A percentile compares a stretch with the other conserved stretches of the same genome.
phyloP scores from a whole-genome alignment of 257 asterid species.

The Solanum corneliomulleri region DNA sequence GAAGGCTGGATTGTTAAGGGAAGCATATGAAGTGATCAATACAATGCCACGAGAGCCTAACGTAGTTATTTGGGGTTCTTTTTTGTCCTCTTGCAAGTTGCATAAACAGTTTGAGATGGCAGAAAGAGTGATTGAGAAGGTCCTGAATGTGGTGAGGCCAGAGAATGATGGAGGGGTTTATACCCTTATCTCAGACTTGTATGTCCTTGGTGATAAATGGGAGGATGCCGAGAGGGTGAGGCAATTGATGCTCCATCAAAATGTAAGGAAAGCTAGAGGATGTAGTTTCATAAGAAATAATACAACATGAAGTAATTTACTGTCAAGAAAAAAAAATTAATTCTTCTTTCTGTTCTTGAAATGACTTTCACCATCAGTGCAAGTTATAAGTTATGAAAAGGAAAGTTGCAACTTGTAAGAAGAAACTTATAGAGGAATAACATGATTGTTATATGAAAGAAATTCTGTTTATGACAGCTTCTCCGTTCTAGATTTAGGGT shows the following conservation, averaged over 20 bases:
- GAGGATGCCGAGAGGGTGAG: slow-evolving; percentile 46
- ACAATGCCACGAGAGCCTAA: slow-evolving; percentile 49
- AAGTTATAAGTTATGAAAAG: not conserved
- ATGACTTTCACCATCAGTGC: not conserved
- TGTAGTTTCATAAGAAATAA: slow-evolving; percentile 29
- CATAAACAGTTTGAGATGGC: slow-evolving; percentile 49
- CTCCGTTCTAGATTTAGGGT: not conserved
- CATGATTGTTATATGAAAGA: not conserved
- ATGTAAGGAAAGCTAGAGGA: slow-evolving; percentile 48
- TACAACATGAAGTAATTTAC: not conserved
- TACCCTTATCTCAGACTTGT: slow-evolving; percentile 41
- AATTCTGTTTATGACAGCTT: not conserved
- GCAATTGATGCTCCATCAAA: slow-evolving; percentile 28
- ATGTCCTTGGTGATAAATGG: slow-evolving; percentile 35
- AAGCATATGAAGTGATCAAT: slow-evolving; percentile 42
- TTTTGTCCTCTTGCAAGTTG: slow-evolving; percentile 48
- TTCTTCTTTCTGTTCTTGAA: not conserved
- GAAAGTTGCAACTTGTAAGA: not conserved
- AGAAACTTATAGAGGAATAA: not conserved
- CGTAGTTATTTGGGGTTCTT: slow-evolving; percentile 59
- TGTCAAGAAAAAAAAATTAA: not conserved
- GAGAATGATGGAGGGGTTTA: slow-evolving; percentile 57
- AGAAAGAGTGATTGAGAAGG: slow-evolving; percentile 38
- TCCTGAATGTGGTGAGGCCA: slow-evolving; percentile 37
- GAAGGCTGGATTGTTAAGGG: slow-evolving; percentile 44